Evolutionary conservation across 768 basidiomycete species (phyloP).

Genomic region (Rhodotorula graminis): DNA sequence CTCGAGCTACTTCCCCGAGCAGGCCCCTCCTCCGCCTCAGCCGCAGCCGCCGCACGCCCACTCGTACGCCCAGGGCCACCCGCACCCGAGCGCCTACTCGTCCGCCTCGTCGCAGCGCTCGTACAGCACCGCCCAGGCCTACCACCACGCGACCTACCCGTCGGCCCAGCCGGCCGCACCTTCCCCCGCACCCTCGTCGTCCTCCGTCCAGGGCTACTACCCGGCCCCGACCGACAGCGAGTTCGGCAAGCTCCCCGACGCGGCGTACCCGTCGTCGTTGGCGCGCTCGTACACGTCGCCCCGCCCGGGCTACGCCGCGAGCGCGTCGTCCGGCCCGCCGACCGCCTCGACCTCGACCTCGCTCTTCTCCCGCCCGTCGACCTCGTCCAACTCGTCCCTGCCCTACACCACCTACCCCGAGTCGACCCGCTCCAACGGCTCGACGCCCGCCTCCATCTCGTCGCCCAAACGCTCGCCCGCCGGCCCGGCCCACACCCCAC

Average conservation of each 20-base stretch:
- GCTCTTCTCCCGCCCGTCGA: constrained; percentile 12
- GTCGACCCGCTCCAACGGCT: not conserved
- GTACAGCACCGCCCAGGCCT: constrained; percentile 3
- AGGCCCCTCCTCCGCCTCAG: not conserved
- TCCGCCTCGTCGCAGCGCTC: not conserved
- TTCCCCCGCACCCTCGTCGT: not conserved
- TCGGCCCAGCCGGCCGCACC: not conserved
- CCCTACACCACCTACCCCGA: constrained; percentile 28
- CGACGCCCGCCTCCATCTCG: not conserved
- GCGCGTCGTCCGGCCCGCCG: constrained; percentile 26
- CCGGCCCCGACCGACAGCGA: not conserved
- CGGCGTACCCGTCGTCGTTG: not conserved
- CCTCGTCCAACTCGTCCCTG: constrained; percentile 20
- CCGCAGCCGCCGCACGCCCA: no score
- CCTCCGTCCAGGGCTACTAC: constrained; percentile 4
- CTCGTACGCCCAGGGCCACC: not conserved
- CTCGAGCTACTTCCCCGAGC: constrained; percentile 17
- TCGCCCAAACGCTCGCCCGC: constrained; percentile 1
- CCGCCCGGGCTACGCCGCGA: constrained; percentile 7
- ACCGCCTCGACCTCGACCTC: constrained; percentile 24
- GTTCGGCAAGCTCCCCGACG: not conserved
- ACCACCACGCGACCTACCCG: not conserved
- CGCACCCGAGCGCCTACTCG: not conserved
- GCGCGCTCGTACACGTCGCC: constrained; percentile 6
- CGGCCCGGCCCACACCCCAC: not conserved